Evolutionary conservation across 768 basidiomycete genomes (phyloP), one percentile per base, ranked within the genome.

Genomic region (Pulveroboletus sp.): DNA sequence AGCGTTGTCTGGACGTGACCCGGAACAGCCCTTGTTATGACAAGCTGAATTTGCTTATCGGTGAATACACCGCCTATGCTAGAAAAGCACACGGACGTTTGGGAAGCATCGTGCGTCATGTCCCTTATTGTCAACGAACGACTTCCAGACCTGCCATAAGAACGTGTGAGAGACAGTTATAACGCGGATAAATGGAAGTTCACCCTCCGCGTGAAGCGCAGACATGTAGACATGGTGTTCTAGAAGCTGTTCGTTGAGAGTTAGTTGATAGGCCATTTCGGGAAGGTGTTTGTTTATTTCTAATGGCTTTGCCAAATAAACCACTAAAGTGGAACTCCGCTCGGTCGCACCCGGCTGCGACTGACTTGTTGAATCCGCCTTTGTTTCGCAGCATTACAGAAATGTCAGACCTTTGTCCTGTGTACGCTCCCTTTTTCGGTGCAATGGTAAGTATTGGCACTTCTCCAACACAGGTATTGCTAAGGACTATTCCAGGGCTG

Each of bases 401-500:
- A 51, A 86, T 86, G 83, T 82, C 86, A 64, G 89, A 92, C 62
- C 75, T 87, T 55, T 93, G 89, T 71, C 89, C 89, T 17, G 93
- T 95, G 45, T 98, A 98, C 72, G 89, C 95, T 49, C 95, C 95
- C 59, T 98, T 97, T 78, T 99, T 99, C 63, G 92, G 92, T 62
- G 91, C 89, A 50, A 93, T 96, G 90, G 93, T 90, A 57, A 66
- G 86, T 71, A 12, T 17, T 5, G 9, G n/a, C n/a, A 4, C 29
- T 24, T 41, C 41, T 29, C 0, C 24, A 23, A 34, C 19, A 17
- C 17, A 24, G 17, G 51, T 17, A 47, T 42, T 22, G 43, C 52
- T 62, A 38, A 65, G 44, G 7, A 16, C 17, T 12, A 39, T 44
- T 54, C 30, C 65, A 94, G 93, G 95, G 95, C 59, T 95, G 92